A percentile compares a stretch with the other conserved stretches of the same genome.
phyloP scores from a whole-genome alignment of 1,139 yeast species.

The Debaryomyces psychrophilus region DNA sequence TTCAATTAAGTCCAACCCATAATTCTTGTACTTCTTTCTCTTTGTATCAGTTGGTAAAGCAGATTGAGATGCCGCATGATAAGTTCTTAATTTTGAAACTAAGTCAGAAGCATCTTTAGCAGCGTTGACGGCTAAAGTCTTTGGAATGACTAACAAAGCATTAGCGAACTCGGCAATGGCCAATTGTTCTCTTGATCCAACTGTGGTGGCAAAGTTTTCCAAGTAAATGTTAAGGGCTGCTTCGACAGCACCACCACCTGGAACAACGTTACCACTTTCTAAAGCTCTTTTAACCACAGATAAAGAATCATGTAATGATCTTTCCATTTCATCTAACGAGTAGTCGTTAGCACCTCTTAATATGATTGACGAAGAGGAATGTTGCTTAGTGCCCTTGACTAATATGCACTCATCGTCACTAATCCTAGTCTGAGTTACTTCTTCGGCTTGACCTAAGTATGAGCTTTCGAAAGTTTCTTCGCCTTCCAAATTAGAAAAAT shows the following conservation, averaged over 20 bases:
- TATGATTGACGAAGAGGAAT: constrained; percentile 88
- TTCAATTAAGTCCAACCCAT: constrained; percentile 87
- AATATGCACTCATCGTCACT: constrained; percentile 98
- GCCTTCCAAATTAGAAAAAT: constrained; percentile 93
- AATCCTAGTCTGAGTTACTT: constrained; percentile 86
- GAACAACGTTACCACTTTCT: constrained; percentile 93
- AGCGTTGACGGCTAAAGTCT: constrained; percentile 95
- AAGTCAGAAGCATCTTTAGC: constrained; percentile 96
- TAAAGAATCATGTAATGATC: constrained; percentile 92
- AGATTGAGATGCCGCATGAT: constrained; percentile 93
- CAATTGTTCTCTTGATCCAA: constrained; percentile 95
- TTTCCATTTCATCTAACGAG: constrained; percentile 97
- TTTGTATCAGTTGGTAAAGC: constrained; percentile 81
- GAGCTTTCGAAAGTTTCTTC: constrained; percentile 93
- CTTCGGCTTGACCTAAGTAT: constrained; percentile 88
- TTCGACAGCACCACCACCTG: constrained; percentile 99
- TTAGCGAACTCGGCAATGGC: constrained; percentile 98
- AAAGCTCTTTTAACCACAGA: constrained; percentile 95
- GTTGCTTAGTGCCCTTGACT: constrained; percentile 91
- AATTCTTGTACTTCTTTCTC: constrained; percentile 82
- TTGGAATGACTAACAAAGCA: constrained; percentile 89
- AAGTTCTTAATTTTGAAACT: constrained; percentile 92
- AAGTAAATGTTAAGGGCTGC: constrained; percentile 91
- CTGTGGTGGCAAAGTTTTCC: constrained; percentile 96
- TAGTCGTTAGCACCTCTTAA: constrained; percentile 96